Percentiles rank a stretch among this genome's conserved stretches.
phyloP scores from a whole-genome alignment of 2,329 filamentous ascomycete species.

The Talaromyces sp. region DNA sequence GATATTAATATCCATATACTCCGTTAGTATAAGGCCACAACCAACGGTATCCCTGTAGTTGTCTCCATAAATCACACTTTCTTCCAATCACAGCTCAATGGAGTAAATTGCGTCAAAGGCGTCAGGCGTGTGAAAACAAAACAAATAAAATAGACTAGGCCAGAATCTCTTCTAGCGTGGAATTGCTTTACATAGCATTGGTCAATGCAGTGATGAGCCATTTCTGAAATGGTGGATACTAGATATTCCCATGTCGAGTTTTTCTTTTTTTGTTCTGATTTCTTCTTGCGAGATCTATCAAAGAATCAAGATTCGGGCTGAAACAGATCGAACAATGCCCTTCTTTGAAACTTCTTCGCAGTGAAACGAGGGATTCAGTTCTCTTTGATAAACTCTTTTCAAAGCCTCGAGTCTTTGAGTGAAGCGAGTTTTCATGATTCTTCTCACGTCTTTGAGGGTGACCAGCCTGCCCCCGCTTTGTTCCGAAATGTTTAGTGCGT shows the following conservation, averaged over 20 bases:
- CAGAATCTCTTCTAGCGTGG: neutral
- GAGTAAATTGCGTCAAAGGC: neutral
- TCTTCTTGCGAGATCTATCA: neutral
- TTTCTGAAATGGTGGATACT: neutral
- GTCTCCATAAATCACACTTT: neutral
- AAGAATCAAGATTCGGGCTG: neutral
- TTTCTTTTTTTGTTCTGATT: neutral
- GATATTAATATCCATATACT: constrained; percentile 1
- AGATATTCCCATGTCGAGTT: neutral
- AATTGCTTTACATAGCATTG: neutral
- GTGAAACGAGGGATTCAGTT: neutral
- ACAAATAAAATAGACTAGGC: neutral
- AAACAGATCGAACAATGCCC: neutral
- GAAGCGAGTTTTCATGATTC: neutral
- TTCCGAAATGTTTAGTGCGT: neutral
- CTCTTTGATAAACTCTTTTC: neutral
- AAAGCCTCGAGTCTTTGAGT: neutral
- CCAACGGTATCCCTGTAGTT: neutral
- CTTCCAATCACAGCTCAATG: neutral
- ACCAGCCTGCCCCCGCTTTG: neutral
- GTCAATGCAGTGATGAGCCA: neutral
- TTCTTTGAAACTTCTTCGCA: neutral
- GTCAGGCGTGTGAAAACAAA: neutral
- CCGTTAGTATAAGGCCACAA: neutral
- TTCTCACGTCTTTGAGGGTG: neutral